Evolutionary conservation across 2,329 filamentous ascomycete species (phyloP), one percentile per base, ranked within the genome.

Genomic region (Tolypocladium cylindrosporum): DNA sequence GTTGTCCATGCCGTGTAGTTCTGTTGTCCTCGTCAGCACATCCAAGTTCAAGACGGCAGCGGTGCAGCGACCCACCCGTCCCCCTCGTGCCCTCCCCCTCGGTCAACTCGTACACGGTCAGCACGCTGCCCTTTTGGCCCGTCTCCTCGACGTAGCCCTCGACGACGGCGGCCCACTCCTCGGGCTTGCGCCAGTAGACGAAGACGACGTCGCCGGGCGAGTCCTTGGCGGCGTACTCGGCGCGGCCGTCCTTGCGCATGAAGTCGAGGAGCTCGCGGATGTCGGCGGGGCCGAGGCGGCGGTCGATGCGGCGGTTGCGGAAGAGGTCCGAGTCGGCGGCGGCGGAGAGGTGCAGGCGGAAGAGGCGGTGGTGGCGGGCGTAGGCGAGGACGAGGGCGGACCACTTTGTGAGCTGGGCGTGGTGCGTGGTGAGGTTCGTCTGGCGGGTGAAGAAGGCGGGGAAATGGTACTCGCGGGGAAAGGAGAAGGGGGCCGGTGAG

Each of bases 71-170:
- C 78, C 64, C 69, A 88, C 87, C 86, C 64, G 87, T 83, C 2
- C 83, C 85, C 59, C 78, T 73, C 2, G 89, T 91, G 37, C 80
- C 87, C 68, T 97, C 93, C n/a, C 93, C 90, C 72, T 97, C 86
- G 2, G 85, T 81, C 66, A 99, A 76, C 76, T 99, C 94, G 72
- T 97, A 97, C 31, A 99, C 78, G 58, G 94, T 99, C 68, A 99
- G 73, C 58, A 99, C 93, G 14, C 82, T 85, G 31, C 90, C 90
- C 77, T 89, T 93, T 78, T 97, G 92, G 4, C 85, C 94, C 60
- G 91, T 96, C 61, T 85, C 84, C 37, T 97, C 92, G 52, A 91
- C 88, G 86, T 91, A 97, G 50, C 78, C 82, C 71, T 88, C 88
- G 48, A 97, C 76, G 60, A 86, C 69, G 40, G 80, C 83, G 2